Evolutionary conservation across 2,329 filamentous ascomycete species (phyloP), one percentile per base, ranked within the genome.

Genomic region (Xylariales sp.): DNA sequence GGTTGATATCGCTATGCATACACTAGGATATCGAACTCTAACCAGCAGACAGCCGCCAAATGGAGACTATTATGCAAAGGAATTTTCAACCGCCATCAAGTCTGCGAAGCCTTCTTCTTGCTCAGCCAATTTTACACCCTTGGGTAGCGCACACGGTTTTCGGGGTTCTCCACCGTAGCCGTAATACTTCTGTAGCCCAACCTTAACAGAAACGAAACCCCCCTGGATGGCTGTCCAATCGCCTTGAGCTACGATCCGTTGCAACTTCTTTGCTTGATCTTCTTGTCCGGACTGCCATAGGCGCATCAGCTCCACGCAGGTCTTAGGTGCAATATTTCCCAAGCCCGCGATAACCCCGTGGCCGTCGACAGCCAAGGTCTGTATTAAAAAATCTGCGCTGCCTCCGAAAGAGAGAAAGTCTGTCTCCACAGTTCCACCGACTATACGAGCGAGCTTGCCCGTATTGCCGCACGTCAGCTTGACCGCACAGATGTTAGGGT

Each of bases 181-280:
- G 49, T 74, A 77, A 57, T 79, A 80, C 20, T 70, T 66, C 57
- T 80, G 66, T 55, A 87, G 58, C 1, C 71, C 81, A 33, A 77
- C 74, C 68, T 87, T 87, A 46, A 82, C 83, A 4, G 80, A 80
- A 21, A 84, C 74, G 49, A 86, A 78, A 1, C 82, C 83, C 11
- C 80, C 79, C 53, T 84, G 73, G 46, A 85, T 86, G 34, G 79
- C 79, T 1, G 72, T 74, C 82, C 82, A 86, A 61, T 87, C 83
- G 16, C 79, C 83, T 24, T 74, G 65, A 1, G 82, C 81, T 16
- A 87, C 72, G 21, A 83, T 59, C 25, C 71, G 76, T 60, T 86
- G 84, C 53, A 86, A 57, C 50, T 72, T 70, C 40, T 73, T 70
- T 1, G 84, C 84, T 52, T 85, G 76, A 4, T 73, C 64, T 6